Base-by-base conservation (phyloP, 2,329 filamentous ascomycete species). In the Paraphoma sp. region DNA sequence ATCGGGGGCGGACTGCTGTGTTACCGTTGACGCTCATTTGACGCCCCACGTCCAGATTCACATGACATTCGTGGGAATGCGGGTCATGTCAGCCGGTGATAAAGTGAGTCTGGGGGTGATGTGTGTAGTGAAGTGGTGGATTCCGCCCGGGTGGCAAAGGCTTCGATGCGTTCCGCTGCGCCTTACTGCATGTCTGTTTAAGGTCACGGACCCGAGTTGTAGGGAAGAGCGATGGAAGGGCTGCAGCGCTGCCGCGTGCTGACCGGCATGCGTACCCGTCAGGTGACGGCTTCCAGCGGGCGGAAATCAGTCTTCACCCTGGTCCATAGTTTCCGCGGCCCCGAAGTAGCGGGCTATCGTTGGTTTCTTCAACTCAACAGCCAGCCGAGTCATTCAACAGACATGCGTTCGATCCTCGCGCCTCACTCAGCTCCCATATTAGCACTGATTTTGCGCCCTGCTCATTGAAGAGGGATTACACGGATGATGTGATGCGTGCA, bases 351-450 rank as follows among this genome's bases (percentile, higher is more conserved):
- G 57, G 54, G 44, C 43, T 60, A 54, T 51, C 33, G 53, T 56
- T 56, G 50, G 56, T 56, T 44, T 54, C 31, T 46, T 44, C 51
- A 43, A 54, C 49, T 49, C 54, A 46, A 51, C 49, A 31, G 48
- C 14, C 54, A 46, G 56, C 53, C 60, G 31, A 60, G 48, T 57
- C 54, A 57, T 62, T 59, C 49, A 48, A 53, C 33, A 36, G 33
- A 10, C 54, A 38, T 61, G 62, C 57, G 49, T 53, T 62, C 57
- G 63, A 62, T 62, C 58, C 60, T 60, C 69, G 67, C 65, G 70
- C 67, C 70, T 71, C 70, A 64, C 69, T 75, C 67, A 74, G 59
- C 62, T 64, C 58, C 42, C 57, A 65, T 57, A 62, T 60, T 63
- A 60, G 56, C 58, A 58, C 33, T 45, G 49, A 45, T 14, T 38